Percentiles rank a stretch among this genome's conserved stretches.
These are phyloP conservation scores for Centella asiatica DNA, from an alignment of 129 eudicot genomes.

Conservation along the genomic window DNA sequence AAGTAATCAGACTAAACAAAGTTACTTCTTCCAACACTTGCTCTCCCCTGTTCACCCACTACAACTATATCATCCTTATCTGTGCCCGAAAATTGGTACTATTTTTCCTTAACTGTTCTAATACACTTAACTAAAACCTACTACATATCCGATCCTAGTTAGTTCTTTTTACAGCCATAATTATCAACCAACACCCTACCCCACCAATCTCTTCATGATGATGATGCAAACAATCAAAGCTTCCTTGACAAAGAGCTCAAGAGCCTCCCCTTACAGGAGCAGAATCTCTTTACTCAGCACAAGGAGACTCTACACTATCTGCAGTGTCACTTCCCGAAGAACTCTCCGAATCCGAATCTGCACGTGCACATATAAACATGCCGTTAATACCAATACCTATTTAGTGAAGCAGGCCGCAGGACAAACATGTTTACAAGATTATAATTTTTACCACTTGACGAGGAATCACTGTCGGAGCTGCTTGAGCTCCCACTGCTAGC, in stretches of 20 bases:
- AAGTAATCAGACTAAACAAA: neutral
- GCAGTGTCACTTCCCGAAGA: constrained; percentile 34
- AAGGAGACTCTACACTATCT: constrained; percentile 23
- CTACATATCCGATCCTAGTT: neutral
- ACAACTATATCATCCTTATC: neutral
- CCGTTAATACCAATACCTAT: neutral
- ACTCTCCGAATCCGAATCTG: constrained; percentile 34
- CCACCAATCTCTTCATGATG: neutral
- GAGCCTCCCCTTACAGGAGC: neutral
- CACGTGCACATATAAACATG: neutral
- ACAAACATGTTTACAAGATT: neutral
- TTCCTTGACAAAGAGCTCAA: neutral
- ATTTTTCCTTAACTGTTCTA: constrained; percentile 4
- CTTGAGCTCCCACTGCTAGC: constrained; percentile 17
- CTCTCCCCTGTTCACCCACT: neutral
- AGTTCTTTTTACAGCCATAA: constrained; percentile 6
- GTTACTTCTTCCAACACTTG: neutral
- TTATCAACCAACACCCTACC: neutral
- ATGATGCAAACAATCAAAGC: neutral
- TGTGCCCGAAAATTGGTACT: neutral
- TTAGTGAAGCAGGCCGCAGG: neutral
- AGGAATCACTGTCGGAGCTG: constrained; percentile 31
- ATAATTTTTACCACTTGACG: constrained; percentile 42
- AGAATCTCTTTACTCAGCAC: neutral
- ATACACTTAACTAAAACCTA: neutral